Evolutionary conservation across 2,329 filamentous ascomycete genomes (phyloP).

Genomic region (Monilinia polystroma): DNA sequence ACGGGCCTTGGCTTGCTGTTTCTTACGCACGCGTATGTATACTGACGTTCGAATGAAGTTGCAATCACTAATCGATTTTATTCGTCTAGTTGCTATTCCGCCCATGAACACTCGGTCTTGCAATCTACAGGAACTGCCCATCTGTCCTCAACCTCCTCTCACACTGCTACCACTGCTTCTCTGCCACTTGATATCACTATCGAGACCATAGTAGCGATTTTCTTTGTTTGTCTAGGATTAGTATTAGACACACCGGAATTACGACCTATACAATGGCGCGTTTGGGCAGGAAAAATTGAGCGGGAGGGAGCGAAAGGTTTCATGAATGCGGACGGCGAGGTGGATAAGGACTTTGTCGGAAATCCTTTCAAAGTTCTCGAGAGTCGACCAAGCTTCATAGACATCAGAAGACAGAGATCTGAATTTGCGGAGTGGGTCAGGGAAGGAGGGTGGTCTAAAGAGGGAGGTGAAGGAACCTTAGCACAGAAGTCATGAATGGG

Average conservation of each 20-base stretch:
- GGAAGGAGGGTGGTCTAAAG: conserved; percentile 35
- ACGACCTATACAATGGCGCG: conserved; percentile 79
- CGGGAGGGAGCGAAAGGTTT: conserved; percentile 65
- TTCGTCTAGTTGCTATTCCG: conserved; percentile 82
- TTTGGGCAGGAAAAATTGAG: conserved; percentile 83
- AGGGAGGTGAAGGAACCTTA: background rate
- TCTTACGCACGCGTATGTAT: conserved; percentile 78
- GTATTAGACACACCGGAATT: conserved; percentile 75
- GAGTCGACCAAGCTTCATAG: conserved; percentile 78
- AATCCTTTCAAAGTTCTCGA: conserved; percentile 82
- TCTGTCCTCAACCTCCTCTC: conserved; percentile 46
- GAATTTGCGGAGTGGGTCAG: conserved; percentile 77
- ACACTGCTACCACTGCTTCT: conserved; percentile 45
- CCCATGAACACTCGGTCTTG: conserved; percentile 83
- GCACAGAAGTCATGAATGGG: conserved; percentile 16
- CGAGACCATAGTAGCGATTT: conserved; percentile 77
- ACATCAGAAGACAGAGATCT: conserved; percentile 77
- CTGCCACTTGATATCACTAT: conserved; percentile 84
- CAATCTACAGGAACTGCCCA: conserved; percentile 56
- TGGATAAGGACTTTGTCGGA: conserved; percentile 67
- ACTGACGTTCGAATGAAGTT: conserved; percentile 9
- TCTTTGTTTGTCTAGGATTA: conserved; percentile 80
- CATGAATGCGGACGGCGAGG: conserved; percentile 57
- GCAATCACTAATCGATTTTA: conserved; percentile 5
- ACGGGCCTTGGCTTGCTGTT: conserved; percentile 75